Evolutionary conservation across 306 rosid genomes (phyloP).

Genomic region (Quercus dentata): DNA sequence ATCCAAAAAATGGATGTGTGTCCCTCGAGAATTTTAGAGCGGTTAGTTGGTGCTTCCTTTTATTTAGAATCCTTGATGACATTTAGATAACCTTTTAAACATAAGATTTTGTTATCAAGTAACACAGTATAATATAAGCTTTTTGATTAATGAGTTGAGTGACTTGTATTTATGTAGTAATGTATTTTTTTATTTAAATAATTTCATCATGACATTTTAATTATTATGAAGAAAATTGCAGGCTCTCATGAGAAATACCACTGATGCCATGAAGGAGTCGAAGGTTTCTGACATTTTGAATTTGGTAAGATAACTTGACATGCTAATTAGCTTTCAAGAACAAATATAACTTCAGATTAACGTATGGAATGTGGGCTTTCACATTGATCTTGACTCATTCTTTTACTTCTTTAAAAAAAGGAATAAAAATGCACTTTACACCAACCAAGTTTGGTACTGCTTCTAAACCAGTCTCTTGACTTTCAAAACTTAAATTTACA

Average conservation of each 20-base stretch:
- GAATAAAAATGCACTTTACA: too few relatives aligned
- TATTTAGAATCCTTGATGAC: conserved; percentile 9
- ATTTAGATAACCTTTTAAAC: conserved; percentile 4
- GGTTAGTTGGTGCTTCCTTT: conserved; percentile 44
- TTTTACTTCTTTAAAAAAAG: too few relatives aligned
- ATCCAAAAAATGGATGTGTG: conserved; percentile 67
- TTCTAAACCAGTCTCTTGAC: too few relatives aligned
- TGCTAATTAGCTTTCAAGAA: neutral
- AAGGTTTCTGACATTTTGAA: conserved; percentile 68
- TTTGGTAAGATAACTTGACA: conserved; percentile 51
- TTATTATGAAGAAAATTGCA: conserved; percentile 32
- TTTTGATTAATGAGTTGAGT: neutral
- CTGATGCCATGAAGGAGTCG: conserved; percentile 93
- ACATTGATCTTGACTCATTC: neutral
- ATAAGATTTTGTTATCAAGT: conserved; percentile 4
- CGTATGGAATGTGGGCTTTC: neutral
- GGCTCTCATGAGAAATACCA: conserved; percentile 83
- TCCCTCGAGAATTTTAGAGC: conserved; percentile 71
- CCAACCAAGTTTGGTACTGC: too few relatives aligned
- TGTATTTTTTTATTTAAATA: neutral
- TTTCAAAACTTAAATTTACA: too few relatives aligned
- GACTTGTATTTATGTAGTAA: neutral
- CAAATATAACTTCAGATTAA: neutral
- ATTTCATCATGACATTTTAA: conserved; percentile 22
- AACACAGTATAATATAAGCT: neutral